These are phyloP conservation scores for Areca catechu DNA, from an alignment of 176 grass and related monocot genomes.

Conservation along the genomic window DNA sequence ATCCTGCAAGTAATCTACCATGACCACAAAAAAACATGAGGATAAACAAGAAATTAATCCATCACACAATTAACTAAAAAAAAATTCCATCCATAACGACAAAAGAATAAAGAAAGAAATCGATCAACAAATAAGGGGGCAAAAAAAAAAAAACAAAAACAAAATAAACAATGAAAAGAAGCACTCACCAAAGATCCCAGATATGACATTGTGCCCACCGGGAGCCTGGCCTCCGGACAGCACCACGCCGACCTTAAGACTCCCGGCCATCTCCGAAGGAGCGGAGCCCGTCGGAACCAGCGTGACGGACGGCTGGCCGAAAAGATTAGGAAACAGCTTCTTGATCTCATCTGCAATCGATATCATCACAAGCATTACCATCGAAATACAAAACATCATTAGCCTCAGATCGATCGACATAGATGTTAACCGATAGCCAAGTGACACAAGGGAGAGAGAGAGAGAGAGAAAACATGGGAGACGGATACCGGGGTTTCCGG, in stretches of 20 bases:
- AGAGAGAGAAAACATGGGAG: neutral
- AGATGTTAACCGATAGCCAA: too few species aligned
- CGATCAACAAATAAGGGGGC: too few species aligned
- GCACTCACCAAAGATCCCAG: slow-evolving; percentile 79
- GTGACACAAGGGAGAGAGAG: neutral
- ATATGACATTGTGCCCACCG: slow-evolving; percentile 96
- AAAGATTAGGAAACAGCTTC: slow-evolving; percentile 82
- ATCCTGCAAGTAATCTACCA: slow-evolving; percentile 79
- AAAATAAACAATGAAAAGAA: neutral
- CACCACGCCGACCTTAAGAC: slow-evolving; percentile 79
- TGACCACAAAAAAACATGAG: slow-evolving; percentile 1
- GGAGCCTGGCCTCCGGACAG: slow-evolving; percentile 94
- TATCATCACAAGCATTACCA: neutral
- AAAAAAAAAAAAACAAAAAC: neutral
- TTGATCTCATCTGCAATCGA: slow-evolving; percentile 67
- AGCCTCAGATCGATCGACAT: too few species aligned
- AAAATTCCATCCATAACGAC: neutral
- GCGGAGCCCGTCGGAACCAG: slow-evolving; percentile 44
- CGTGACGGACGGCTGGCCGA: slow-evolving; percentile 63
- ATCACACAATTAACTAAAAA: neutral
- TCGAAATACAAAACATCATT: too few species aligned
- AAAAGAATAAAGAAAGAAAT: too few species aligned
- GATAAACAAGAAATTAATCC: slow-evolving; percentile 1
- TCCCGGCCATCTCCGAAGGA: slow-evolving; percentile 7
- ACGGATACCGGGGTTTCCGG: slow-evolving; percentile 55